Conservation (phyloP, 768 basidiomycete genomes). For the Lentinula boryana region DNA sequence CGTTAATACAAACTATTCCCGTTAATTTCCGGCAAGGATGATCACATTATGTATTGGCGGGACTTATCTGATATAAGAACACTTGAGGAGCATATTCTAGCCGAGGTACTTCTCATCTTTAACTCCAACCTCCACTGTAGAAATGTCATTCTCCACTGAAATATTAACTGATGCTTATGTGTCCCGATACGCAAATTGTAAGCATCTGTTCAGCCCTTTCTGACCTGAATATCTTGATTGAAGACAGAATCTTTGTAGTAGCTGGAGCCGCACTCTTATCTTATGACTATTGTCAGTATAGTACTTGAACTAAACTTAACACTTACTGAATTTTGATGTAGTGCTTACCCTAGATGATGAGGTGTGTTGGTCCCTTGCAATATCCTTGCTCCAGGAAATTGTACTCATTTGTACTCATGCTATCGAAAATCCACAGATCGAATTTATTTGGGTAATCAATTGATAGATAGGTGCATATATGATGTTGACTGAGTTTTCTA, state of each 20-base stretch:
- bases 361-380: not conserved
- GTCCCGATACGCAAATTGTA: not conserved
- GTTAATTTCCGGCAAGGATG: no score
- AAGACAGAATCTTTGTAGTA: not conserved
- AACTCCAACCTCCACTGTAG: not conserved
- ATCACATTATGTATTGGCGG: no score
- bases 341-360: not conserved
- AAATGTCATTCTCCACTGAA: not conserved
- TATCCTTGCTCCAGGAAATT: not conserved
- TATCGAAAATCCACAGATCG: conserved; percentile 26
- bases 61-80: no score
- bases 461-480: no score
- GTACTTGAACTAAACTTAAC: not conserved
- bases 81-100: no score
- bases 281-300: not conserved
- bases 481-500: conserved; percentile 11
- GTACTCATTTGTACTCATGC: not conserved
- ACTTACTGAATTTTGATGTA: not conserved
- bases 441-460: conserved; percentile 46
- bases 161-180: not conserved
- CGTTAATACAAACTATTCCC: no score
- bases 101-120: no score
- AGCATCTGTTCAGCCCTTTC: not conserved
- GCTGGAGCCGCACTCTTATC: not conserved
- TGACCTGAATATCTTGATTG: not conserved